Percentiles rank a stretch among this genome's conserved stretches.
Evolutionary conservation across 139 green algal genomes (phyloP).

Genomic region (Spirogloea muscicola): DNA sequence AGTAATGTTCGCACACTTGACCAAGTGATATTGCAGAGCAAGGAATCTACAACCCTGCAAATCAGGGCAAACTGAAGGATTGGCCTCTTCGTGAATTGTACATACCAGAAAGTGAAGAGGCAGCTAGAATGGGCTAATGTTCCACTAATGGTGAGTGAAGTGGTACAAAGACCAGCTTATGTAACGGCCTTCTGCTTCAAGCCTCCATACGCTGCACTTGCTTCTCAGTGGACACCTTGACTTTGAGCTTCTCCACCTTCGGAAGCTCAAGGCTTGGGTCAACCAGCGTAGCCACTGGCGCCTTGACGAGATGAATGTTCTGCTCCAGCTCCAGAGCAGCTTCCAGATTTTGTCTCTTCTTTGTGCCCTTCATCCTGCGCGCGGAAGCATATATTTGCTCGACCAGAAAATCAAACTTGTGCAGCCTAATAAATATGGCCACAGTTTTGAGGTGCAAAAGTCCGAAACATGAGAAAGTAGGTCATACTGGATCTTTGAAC

Average conservation of each 20-base stretch:
- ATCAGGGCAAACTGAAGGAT: too few species aligned
- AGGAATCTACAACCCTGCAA: too few species aligned
- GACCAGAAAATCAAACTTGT: background rate
- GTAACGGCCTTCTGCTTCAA: too few species aligned
- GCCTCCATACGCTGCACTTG: slow-evolving; percentile 10
- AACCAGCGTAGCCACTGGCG: slow-evolving; percentile 12
- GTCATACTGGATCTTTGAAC: background rate
- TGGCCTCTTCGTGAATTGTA: too few species aligned
- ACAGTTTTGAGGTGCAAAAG: background rate
- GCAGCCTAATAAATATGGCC: background rate
- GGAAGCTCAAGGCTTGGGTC: slow-evolving; percentile 31
- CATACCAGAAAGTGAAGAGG: too few species aligned
- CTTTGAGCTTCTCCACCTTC: slow-evolving; percentile 33
- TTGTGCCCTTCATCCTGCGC: slow-evolving; percentile 55
- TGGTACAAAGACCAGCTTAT: too few species aligned
- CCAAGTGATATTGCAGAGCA: too few species aligned
- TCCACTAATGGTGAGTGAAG: too few species aligned
- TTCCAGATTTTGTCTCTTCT: slow-evolving; percentile 58
- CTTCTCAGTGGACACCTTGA: background rate
- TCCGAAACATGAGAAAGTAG: background rate
- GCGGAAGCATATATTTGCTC: background rate
- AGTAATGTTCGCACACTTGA: too few species aligned
- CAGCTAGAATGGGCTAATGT: too few species aligned
- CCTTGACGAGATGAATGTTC: slow-evolving; percentile 66
- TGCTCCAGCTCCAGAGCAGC: slow-evolving; percentile 75